Conservation (phyloP, 192 early-diverging fungal genomes). For the Podila horticola region DNA sequence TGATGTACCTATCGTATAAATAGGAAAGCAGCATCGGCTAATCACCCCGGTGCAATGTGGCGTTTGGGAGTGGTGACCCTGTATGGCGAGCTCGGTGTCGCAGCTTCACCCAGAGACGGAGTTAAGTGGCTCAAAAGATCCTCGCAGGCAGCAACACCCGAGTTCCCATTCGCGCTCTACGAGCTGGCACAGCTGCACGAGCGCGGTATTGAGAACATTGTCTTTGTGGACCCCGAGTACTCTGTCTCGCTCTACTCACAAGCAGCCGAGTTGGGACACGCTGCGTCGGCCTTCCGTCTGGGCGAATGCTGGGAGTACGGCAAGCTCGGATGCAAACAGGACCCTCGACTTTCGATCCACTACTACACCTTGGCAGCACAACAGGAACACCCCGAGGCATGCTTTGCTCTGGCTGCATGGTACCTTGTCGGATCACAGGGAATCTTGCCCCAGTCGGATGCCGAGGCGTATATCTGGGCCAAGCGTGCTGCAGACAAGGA, state of each 20-base stretch:
- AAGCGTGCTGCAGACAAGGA: constrained; percentile 68
- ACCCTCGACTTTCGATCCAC: constrained; percentile 63
- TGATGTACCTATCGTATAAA: background rate
- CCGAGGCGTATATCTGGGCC: constrained; percentile 73
- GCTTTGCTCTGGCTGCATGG: constrained; percentile 73
- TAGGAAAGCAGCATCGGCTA: constrained; percentile 74
- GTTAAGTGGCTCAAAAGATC: constrained; percentile 71
- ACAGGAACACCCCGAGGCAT: constrained; percentile 70
- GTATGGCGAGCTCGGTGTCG: constrained; percentile 65
- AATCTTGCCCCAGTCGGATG: constrained; percentile 69
- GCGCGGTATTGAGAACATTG: constrained; percentile 63
- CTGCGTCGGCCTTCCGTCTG: constrained; percentile 67
- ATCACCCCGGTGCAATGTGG: constrained; percentile 77
- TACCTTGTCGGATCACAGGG: constrained; percentile 69
- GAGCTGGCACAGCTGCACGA: constrained; percentile 68
- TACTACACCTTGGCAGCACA: constrained; percentile 74
- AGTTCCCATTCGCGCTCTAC: constrained; percentile 69
- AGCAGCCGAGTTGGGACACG: constrained; percentile 73
- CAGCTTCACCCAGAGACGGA: constrained; percentile 64
- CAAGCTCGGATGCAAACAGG: constrained; percentile 63
- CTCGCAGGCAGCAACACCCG: constrained; percentile 66
- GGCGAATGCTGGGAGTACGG: constrained; percentile 76
- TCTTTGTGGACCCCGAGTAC: constrained; percentile 71
- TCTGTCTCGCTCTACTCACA: constrained; percentile 70
- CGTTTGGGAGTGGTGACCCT: constrained; percentile 69